Base-by-base conservation (phyloP, 495 filamentous ascomycete species). In the Diplogelasinospora grovesii region DNA sequence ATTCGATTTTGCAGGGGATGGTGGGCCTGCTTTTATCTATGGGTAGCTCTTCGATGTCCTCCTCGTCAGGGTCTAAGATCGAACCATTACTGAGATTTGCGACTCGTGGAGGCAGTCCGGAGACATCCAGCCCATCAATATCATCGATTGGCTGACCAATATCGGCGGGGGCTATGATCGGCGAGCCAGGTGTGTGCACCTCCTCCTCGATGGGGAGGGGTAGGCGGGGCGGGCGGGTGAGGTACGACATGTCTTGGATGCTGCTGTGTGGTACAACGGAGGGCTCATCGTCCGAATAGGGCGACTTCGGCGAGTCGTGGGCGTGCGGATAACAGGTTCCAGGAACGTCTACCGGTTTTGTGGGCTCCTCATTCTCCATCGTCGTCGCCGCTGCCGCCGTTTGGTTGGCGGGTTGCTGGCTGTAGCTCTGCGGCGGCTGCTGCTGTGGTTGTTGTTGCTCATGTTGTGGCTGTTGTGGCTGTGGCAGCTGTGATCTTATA, bases 141-240 rank as follows among this genome's bases (percentile, higher is more conserved):
- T 65, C 58, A 5, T 77, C 77, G 9, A 79, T 41, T 1, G 64
- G 63, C 38, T 71, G 59, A 7, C 75, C 71, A 35, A 68, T 64
- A 59, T 82, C 81, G 19, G 75, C 69, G 0, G 86, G 74, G 3
- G 83, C 78, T 37, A 81, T 66, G 45, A 93, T 87, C 13, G 89
- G 89, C 38, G 89, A 95, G 5, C 86, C 86, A 5, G 89, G 89
- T 1, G 81, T 85, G 49, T 86, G 81, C 11, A 81, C 71, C 51
- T 92, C 86, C 69, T 94, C 83, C 52, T 86, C 89, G 49, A 96
- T 94, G 20, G 89, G 88, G 39, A 96, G 74, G 30, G 89, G 89
- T 50, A 96, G 69, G 30, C 89, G 83, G 26, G 89, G 89, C 28
- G 89, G 89, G 14, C 85, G 79, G 41, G 75, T 78, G 47, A 84